Conservation (phyloP, 2,329 filamentous ascomycete genomes). For the Verticillium nonalfalfae region DNA sequence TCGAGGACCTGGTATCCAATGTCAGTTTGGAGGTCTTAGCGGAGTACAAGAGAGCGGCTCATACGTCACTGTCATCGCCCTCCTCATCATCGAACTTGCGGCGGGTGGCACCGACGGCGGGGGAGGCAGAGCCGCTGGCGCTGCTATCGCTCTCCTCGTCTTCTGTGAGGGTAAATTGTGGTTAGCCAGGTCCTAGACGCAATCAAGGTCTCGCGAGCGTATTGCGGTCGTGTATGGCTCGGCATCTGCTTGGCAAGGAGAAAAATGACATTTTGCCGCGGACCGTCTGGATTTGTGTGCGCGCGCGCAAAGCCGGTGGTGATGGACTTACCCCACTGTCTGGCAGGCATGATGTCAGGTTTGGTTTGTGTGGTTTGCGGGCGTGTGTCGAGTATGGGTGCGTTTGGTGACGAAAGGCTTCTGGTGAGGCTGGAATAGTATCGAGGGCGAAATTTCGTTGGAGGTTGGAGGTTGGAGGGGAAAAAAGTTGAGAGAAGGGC, state of each 20-base stretch:
- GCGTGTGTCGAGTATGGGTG: not conserved
- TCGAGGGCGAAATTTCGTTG: not conserved
- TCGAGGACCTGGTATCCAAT: slow-evolving; percentile 67
- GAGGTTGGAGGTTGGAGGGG: not conserved
- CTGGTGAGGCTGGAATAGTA: not conserved
- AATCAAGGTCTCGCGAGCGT: not conserved
- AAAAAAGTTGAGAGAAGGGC: not conserved
- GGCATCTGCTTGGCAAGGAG: not conserved
- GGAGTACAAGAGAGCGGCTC: slow-evolving; percentile 15
- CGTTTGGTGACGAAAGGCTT: not conserved
- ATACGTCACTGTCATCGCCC: slow-evolving; percentile 70
- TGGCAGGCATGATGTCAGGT: slow-evolving; percentile 34
- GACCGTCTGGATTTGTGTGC: slow-evolving; percentile 7
- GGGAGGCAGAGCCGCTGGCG: slow-evolving; percentile 26
- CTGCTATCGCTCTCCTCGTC: slow-evolving; percentile 33
- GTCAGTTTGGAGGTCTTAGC: not conserved
- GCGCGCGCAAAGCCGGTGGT: slow-evolving; percentile 6
- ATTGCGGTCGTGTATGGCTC: not conserved
- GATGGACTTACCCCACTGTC: slow-evolving; percentile 34
- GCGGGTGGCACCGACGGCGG: slow-evolving; percentile 31
- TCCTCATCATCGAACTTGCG: slow-evolving; percentile 88
- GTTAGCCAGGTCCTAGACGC: not conserved
- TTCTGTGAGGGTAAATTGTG: slow-evolving; percentile 10
- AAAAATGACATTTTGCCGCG: slow-evolving; percentile 9
- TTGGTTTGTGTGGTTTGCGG: not conserved